Conservation (phyloP, 305 asterid genomes). For the Fraxinus latifolia region DNA sequence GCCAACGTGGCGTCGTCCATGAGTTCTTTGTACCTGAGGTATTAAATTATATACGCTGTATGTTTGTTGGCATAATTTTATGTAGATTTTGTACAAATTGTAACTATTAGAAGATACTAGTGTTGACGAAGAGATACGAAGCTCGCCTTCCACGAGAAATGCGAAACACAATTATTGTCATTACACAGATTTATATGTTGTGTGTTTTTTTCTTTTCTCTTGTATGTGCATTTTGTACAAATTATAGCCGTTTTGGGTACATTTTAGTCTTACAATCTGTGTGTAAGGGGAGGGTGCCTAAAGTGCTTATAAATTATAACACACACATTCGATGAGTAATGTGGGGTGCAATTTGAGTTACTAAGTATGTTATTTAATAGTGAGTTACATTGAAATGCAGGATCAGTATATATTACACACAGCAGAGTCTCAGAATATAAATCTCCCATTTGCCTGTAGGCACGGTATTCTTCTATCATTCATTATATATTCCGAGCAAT, state of each 20-base stretch:
- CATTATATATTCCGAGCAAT: not conserved
- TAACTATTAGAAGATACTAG: too few relatives aligned
- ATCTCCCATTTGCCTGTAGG: conserved; percentile 94
- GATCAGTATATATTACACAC: conserved; percentile 94
- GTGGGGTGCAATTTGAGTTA: not conserved
- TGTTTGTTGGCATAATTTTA: not conserved
- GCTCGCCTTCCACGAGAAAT: not conserved
- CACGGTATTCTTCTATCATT: conserved; percentile 61
- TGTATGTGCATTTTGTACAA: not conserved
- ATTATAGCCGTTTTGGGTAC: not conserved
- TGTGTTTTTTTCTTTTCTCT: too few relatives aligned
- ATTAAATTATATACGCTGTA: not conserved
- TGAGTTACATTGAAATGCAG: conserved; percentile 39
- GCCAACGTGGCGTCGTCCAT: conserved; percentile 66
- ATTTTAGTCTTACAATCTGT: not conserved
- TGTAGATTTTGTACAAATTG: not conserved
- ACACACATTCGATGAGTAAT: not conserved
- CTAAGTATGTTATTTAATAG: not conserved
- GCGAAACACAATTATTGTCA: not conserved
- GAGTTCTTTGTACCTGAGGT: conserved; percentile 92
- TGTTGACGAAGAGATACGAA: too few relatives aligned
- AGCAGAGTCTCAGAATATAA: conserved; percentile 83
- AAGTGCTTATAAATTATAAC: not conserved
- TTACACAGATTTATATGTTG: too few relatives aligned
- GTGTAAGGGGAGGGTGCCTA: not conserved